Base-by-base conservation (phyloP, 345 rosid species). In the Schrenkiella parvula region DNA sequence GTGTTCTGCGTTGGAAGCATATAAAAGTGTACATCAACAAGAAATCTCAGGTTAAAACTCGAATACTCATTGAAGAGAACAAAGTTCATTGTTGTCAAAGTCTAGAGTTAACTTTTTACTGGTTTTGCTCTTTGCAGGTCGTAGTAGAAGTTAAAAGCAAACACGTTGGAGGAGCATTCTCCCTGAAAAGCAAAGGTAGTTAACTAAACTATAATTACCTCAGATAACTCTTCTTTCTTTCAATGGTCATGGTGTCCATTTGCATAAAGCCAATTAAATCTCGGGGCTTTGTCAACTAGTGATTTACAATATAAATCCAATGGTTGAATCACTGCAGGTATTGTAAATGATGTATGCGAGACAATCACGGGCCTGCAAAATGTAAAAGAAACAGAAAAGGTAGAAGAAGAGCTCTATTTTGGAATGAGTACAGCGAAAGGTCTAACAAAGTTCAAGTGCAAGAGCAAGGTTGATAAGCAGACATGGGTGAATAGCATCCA, bases 151-250 rank as follows among this genome's bases (percentile, higher is more conserved):
- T 91, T 44, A 95, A 89, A 78, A 86, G 88, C 90, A 95, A 89
- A 72, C 92, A 95, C 9, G 90, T 89, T 39, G 81, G 95, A 76
- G 99, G 99, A 70, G 95, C 97, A 6, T 91, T 95, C 84, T 88
- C 96, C 67, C 89, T 84, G 81, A 95, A 88, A 67, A 87, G 84
- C 66, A 95, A 89, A 86, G 83, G 98, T 91, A 66, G 35, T 31
- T 4, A 29, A 11, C 54, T 38, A 3, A 3, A 34, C 56, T 50
- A 47, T 15, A 8, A 10, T 32, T 42, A 52, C 1, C 17, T 58
- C 38, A 12, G 66, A 22, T 17, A 38, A 31, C 23, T 29, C 64
- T 54, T 64, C 10, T 19, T 57, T 28, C 59, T 18, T 25, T 55
- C 17, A 26, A 28, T 13, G 39, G 3, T 32, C 11, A 19, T 32